Evolutionary conservation across 2,329 filamentous ascomycete species (phyloP), one percentile per base, ranked within the genome.

Genomic region (Zymoseptoria tritici): DNA sequence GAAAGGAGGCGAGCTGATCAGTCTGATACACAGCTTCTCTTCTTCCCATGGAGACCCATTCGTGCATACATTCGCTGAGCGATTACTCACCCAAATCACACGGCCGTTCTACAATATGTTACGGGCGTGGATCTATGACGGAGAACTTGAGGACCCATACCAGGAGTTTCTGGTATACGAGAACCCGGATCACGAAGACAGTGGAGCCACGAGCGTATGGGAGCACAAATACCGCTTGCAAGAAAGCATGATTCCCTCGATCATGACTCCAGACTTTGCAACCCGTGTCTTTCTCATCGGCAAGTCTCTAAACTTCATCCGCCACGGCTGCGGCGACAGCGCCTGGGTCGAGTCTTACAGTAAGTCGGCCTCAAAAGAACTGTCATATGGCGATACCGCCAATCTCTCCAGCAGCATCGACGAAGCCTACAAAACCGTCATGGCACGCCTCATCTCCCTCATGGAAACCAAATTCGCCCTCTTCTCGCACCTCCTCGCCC

Each of bases 261-360:
- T 97, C 70, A 91, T 97, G 67, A 95, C 91, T 0, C 83, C 88
- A 52, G 92, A 96, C 62, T 97, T 99, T 75, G 91, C 94, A 0
- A 90, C 94, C 67, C 97, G 97, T 71, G 90, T 99, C 5, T 97
- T 97, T 69, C 78, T 99, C 7, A 99, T 99, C 67, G 94, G 94
- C 59, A 99, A 99, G 74, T 96, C 92, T 3, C 82, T 99, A 57
- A 99, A 99, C 75, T 99, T 99, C 75, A 97, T 99, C 72, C 87
- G 94, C 22, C 92, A 97, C 74, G 93, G 91, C 66, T 99, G 94
- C 72, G 88, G 88, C 8, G 95, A 99, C 73, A 90, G 91, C 22
- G 85, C 87, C 31, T 99, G 94, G 94, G 94, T 99, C 1, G 92
- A 97, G 71, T 87, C 87, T 31, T 97, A 99, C 76, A 96, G 92